Base-by-base conservation (phyloP, 306 rosid genomes). In the Astragalus glycyphyllos region DNA sequence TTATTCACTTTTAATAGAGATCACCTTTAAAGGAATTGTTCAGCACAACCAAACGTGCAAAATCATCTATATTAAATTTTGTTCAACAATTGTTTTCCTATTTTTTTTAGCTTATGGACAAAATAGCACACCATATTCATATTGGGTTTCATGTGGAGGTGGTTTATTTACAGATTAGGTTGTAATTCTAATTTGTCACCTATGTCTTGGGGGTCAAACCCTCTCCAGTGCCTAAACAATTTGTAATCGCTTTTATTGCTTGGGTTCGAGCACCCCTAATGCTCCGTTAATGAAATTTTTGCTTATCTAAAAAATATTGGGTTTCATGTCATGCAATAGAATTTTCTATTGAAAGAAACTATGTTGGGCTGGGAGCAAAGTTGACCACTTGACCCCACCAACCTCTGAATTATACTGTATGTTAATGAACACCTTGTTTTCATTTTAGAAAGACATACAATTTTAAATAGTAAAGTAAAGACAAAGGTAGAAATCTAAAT, bases 321-420 rank as follows among this genome's bases (percentile, higher is more conserved):
- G n/a, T 12, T 7, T 42, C 17, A 51, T 58, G 20, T 11, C 23
- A 61, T 37, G 44, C 20, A n/a, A 37, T 3, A 10, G 9, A 55
- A 9, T 41, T 29, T 51, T 62, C 54, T 40, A 71, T 57, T 53
- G 31, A 53, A 41, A 53, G 38, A 13, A 62, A 29, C 14, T 47
- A 26, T 20, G 29, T 59, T 61, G 59, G 45, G 47, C 20, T 20
- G 2, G 11, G 64, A 35, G 38, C 38, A 14, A 10, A 47, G 14
- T 68, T 67, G 80, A 76, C 60, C 61, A 47, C 13, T 68, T 67
- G 80, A 76, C 60, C 61, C 69, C 56, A 26, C 29, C 48, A 11
- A 3, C 6, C 57, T 48, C 50, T 35, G 14, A 16, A 3, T 26
- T 26, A 26, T 26, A 26, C 31, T 26, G 12, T 42, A 57, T 75